Evolutionary conservation across 352 stramenopile genomes (phyloP).

Genomic region (Globisporangium yorkense): DNA sequence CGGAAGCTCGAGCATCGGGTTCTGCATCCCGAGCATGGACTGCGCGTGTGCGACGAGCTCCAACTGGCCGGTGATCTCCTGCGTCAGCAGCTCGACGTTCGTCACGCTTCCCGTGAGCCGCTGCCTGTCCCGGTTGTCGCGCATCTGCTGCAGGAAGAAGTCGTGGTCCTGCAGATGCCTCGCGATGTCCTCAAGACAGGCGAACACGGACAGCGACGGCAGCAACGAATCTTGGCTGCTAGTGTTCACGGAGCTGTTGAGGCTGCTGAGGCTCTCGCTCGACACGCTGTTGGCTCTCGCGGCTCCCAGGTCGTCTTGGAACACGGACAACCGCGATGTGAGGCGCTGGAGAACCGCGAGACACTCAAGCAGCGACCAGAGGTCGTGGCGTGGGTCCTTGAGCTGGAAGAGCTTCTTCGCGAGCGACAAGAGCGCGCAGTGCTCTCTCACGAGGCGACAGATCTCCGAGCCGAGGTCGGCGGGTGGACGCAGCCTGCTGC

Average conservation of each 20-base stretch:
- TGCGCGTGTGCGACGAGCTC: constrained; percentile 23
- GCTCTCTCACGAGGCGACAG: constrained; percentile 39
- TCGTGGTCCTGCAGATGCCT: constrained; percentile 63
- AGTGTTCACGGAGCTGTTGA: constrained; percentile 7
- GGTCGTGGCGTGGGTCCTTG: constrained; percentile 39
- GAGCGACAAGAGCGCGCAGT: constrained; percentile 49
- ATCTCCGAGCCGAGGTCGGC: constrained; percentile 43
- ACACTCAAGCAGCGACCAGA: constrained; percentile 44
- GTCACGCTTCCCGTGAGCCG: constrained; percentile 7
- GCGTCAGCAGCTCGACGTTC: constrained; percentile 28
- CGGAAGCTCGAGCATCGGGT: constrained; percentile 27
- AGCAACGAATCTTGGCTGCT: constrained; percentile 16
- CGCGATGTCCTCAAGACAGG: constrained; percentile 44
- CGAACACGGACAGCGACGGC: constrained; percentile 31
- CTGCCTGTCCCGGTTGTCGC: constrained; percentile 10
- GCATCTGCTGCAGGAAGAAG: constrained; percentile 34
- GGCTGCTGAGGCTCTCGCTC: constrained; percentile 12
- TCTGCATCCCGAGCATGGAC: constrained; percentile 21
- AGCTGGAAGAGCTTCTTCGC: constrained; percentile 41
- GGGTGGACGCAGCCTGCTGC: constrained; percentile 1
- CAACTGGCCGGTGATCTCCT: constrained; percentile 31
- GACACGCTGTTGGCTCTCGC: constrained; percentile 14
- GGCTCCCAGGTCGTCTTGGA: constrained; percentile 9
- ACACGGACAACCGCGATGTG: constrained; percentile 22
- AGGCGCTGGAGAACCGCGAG: constrained; percentile 44